phyloP scores from a whole-genome alignment of 371 early-diverging fungal genomes.

The Encephalitozoon cuniculi region DNA sequence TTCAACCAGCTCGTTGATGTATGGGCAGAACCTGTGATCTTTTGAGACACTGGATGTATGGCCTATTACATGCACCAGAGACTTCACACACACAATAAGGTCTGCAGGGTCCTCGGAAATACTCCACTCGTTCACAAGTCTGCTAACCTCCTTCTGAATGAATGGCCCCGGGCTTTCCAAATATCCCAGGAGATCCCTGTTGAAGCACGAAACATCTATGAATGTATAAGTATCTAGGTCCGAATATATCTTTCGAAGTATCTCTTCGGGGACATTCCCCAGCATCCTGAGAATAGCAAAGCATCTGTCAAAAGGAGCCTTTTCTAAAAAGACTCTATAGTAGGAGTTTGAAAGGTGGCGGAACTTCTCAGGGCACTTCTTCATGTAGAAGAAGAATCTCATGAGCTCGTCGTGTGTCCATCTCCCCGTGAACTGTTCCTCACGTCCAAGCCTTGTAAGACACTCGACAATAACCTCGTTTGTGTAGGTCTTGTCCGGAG shows the following conservation, averaged over 20 bases:
- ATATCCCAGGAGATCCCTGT: conserved; percentile 37
- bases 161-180: conserved; percentile 23
- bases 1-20: conserved; percentile 29
- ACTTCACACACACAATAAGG: conserved; percentile 28
- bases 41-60: background rate
- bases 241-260: conserved; percentile 42
- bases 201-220: conserved; percentile 38
- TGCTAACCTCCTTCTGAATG: conserved; percentile 28
- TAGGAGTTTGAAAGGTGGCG: conserved; percentile 1
- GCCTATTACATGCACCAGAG: conserved; percentile 22
- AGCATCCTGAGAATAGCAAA: conserved; percentile 47
- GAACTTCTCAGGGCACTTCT: conserved; percentile 10
- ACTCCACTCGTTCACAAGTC: conserved; percentile 42
- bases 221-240: conserved; percentile 28
- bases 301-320: conserved; percentile 50
- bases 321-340: conserved; percentile 22
- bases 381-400: conserved; percentile 43
- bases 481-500: background rate
- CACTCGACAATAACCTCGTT: conserved; percentile 38
- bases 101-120: conserved; percentile 12
- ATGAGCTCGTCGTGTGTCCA: conserved; percentile 32
- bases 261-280: conserved; percentile 29
- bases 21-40: background rate
- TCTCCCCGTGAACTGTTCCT: conserved; percentile 18
- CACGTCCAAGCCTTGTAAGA: conserved; percentile 10